A percentile compares a stretch with the other conserved stretches of the same genome.
Evolutionary conservation across 164 flowering plant species (phyloP).

Genomic region (Liriodendron chinense): DNA sequence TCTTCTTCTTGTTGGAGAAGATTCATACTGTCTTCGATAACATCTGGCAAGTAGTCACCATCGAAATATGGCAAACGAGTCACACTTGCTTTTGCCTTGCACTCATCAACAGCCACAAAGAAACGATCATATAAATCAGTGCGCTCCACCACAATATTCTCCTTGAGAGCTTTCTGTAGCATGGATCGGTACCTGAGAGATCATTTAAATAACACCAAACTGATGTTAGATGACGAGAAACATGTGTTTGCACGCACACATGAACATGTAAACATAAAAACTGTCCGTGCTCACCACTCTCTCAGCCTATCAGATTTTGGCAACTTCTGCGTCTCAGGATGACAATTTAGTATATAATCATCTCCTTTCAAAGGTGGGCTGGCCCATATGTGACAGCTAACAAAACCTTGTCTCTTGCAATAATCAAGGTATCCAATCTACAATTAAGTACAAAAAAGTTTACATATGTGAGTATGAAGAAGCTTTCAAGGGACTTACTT

Average conservation of each 20-base stretch:
- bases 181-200: slow-evolving; percentile 78
- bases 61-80: too few species aligned
- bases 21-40: too few species aligned
- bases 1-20: too few species aligned
- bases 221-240: background rate
- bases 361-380: slow-evolving; percentile 99
- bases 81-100: slow-evolving; percentile 87
- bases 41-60: too few species aligned
- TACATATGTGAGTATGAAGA: too few species aligned
- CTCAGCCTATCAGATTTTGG: slow-evolving; percentile 96
- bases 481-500: background rate
- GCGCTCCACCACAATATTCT: slow-evolving; percentile 77
- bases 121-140: slow-evolving; percentile 93
- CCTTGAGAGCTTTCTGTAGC: slow-evolving; percentile 85
- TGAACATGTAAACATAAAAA: background rate
- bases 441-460: background rate
- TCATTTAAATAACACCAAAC: too few species aligned
- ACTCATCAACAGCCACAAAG: slow-evolving; percentile 73
- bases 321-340: slow-evolving; percentile 97
- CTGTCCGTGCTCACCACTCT: slow-evolving; percentile 67
- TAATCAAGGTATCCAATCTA: slow-evolving; percentile 97
- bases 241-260: background rate
- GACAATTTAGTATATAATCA: slow-evolving; percentile 95
- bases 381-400: slow-evolving; percentile 99
- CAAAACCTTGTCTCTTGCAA: slow-evolving; percentile 89